phyloP scores from a whole-genome alignment of 78 protist genomes.

The Trichosphaerium sp. region DNA sequence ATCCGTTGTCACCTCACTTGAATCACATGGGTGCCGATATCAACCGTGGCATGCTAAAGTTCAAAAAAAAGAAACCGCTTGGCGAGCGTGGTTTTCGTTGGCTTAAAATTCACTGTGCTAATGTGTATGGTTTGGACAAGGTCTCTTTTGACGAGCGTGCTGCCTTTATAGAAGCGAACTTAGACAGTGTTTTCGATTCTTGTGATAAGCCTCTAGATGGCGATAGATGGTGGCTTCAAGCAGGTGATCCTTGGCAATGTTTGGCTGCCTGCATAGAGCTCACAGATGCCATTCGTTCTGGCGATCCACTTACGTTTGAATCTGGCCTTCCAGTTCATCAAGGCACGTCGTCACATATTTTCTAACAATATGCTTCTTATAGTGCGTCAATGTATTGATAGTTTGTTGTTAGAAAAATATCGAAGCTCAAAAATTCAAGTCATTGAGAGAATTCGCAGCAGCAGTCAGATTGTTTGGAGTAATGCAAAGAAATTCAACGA shows the following conservation, averaged over 20 bases:
- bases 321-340: slow-evolving; percentile 73
- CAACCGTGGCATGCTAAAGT: slow-evolving; percentile 62
- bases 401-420: no score
- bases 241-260: slow-evolving; percentile 73
- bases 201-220: slow-evolving; percentile 54
- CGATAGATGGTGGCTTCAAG: slow-evolving; percentile 52
- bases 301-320: slow-evolving; percentile 15
- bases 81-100: slow-evolving; percentile 65
- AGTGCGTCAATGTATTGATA: no score
- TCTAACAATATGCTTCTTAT: slow-evolving; percentile 96
- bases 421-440: no score
- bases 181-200: slow-evolving; percentile 18
- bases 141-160: slow-evolving; percentile 46
- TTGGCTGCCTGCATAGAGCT: slow-evolving; percentile 62
- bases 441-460: no score
- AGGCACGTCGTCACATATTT: slow-evolving; percentile 87
- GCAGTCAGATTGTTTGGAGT: no score
- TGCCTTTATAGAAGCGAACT: slow-evolving; percentile 21
- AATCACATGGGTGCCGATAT: slow-evolving; percentile 79
- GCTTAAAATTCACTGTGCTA: slow-evolving; percentile 85
- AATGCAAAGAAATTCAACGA: no score
- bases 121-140: slow-evolving; percentile 78
- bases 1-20: slow-evolving; percentile 86
- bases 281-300: slow-evolving; percentile 16
- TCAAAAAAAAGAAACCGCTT: slow-evolving; percentile 40